Conservation (phyloP, 1,284 basidiomycete genomes). For the Xanthoconium separans region DNA sequence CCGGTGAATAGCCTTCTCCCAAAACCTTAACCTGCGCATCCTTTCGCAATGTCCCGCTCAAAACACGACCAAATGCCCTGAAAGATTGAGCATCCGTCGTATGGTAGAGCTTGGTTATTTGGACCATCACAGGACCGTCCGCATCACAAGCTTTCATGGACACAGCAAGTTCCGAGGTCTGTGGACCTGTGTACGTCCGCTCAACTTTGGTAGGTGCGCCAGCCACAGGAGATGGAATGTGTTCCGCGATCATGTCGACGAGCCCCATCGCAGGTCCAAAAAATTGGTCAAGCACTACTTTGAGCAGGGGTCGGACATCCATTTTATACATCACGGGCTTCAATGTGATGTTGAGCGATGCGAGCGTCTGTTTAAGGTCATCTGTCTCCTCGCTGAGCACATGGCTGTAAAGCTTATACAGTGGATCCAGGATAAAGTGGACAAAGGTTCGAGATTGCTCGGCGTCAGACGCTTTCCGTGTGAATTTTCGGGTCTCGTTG, state of each 20-base stretch:
- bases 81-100: conserved; percentile 96
- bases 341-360: conserved; percentile 78
- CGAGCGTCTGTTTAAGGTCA: conserved; percentile 79
- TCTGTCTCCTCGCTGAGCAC: conserved; percentile 93
- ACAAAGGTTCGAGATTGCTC: conserved; percentile 89
- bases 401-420: conserved; percentile 97
- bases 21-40: conserved; percentile 92
- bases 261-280: conserved; percentile 89
- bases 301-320: conserved; percentile 93
- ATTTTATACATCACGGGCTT: conserved; percentile 97
- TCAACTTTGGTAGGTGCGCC: conserved; percentile 77
- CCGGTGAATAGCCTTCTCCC: conserved; percentile 94
- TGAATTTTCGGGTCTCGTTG: conserved; percentile 82
- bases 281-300: conserved; percentile 93
- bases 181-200: conserved; percentile 82
- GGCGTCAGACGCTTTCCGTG: conserved; percentile 78
- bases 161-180: conserved; percentile 73
- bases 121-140: conserved; percentile 88
- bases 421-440: conserved; percentile 93
- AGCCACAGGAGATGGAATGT: conserved; percentile 83
- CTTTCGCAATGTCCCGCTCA: conserved; percentile 86
- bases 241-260: conserved; percentile 88
- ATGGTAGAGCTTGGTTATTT: conserved; percentile 92
- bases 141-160: conserved; percentile 84
- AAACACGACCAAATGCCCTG: conserved; percentile 91